phyloP scores from a whole-genome alignment of 2,329 filamentous ascomycete species.

The Alternaria conjuncta region DNA sequence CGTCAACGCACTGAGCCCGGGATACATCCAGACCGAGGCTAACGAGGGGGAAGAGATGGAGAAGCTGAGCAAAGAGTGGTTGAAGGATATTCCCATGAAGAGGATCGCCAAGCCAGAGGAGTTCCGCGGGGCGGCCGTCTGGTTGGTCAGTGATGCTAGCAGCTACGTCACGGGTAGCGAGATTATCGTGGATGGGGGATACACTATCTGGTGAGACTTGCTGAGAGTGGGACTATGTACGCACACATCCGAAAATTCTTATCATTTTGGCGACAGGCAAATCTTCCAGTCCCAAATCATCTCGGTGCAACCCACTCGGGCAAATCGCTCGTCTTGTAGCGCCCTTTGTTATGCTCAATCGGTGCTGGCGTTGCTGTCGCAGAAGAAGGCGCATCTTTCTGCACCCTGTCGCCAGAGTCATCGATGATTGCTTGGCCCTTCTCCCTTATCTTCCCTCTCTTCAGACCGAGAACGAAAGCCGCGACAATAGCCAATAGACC shows the following conservation, averaged over 20 bases:
- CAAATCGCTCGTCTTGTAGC: neutral
- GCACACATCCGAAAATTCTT: neutral
- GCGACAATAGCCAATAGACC: neutral
- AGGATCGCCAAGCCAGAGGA: constrained; percentile 49
- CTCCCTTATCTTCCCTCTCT: neutral
- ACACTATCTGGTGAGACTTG: constrained; percentile 48
- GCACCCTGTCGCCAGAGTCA: neutral
- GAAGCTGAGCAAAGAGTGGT: constrained; percentile 36
- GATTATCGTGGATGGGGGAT: constrained; percentile 61
- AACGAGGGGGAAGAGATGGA: constrained; percentile 50
- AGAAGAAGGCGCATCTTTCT: neutral
- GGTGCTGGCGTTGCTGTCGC: neutral
- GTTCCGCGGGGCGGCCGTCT: constrained; percentile 43
- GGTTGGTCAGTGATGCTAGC: constrained; percentile 21
- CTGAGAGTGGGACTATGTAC: neutral
- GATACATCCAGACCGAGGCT: constrained; percentile 83
- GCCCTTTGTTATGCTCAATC: neutral
- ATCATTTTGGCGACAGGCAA: neutral
- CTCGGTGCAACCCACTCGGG: neutral
- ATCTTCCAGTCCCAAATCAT: neutral
- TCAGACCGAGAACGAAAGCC: neutral
- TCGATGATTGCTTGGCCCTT: neutral
- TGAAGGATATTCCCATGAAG: constrained; percentile 45
- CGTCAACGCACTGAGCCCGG: constrained; percentile 82
- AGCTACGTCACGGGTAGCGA: constrained; percentile 72